phyloP scores from a whole-genome alignment of 2,329 filamentous ascomycete genomes.

The Pseudopyricularia cyperi region DNA sequence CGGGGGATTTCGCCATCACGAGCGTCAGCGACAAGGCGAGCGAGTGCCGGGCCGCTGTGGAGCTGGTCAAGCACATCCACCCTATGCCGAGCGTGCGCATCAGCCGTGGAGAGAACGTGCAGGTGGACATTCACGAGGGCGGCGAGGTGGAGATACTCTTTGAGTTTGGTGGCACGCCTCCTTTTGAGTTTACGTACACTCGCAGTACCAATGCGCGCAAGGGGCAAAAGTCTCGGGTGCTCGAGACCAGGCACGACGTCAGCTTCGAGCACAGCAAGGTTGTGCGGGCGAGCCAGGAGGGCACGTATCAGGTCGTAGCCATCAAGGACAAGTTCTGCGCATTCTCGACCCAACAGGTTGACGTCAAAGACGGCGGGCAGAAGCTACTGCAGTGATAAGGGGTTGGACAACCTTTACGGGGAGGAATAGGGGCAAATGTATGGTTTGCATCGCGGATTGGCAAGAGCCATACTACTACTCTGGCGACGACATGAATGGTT shows the following conservation, averaged over 20 bases:
- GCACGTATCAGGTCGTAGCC: slow-evolving; percentile 91
- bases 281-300: slow-evolving; percentile 79
- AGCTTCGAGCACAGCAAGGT: slow-evolving; percentile 72
- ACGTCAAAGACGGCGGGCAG: slow-evolving; percentile 22
- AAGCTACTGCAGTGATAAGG: slow-evolving; percentile 17
- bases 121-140: slow-evolving; percentile 92
- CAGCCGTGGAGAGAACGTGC: slow-evolving; percentile 66
- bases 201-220: slow-evolving; percentile 70
- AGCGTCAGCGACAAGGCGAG: slow-evolving; percentile 78
- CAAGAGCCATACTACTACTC: background rate
- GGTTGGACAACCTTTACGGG: too few species aligned
- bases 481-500: background rate
- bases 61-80: slow-evolving; percentile 75
- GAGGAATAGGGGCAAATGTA: background rate
- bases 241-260: slow-evolving; percentile 83
- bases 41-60: slow-evolving; percentile 69
- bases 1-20: slow-evolving; percentile 79
- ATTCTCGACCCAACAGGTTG: slow-evolving; percentile 59
- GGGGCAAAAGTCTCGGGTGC: slow-evolving; percentile 62
- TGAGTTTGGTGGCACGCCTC: slow-evolving; percentile 88
- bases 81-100: slow-evolving; percentile 85
- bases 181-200: slow-evolving; percentile 97
- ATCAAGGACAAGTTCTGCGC: slow-evolving; percentile 91
- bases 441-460: background rate
- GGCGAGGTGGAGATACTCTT: slow-evolving; percentile 88